Percentiles rank a stretch among this genome's conserved stretches.
phyloP scores from a whole-genome alignment of 352 stramenopile species.

The Pythium periplocum region DNA sequence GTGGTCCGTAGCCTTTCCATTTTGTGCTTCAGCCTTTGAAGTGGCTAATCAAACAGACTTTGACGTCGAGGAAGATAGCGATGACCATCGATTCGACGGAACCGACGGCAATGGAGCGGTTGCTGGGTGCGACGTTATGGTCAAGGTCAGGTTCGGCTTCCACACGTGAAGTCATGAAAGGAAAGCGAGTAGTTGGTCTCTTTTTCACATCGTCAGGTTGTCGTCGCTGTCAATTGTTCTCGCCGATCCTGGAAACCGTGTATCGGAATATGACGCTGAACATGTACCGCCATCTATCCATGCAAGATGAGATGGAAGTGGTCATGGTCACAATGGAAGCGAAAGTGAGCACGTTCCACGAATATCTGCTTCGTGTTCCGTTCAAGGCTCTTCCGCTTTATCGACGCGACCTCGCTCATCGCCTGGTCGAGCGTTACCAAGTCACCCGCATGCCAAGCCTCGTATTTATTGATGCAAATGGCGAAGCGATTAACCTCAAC shows the following conservation, averaged over 20 bases:
- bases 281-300: conserved; percentile 35
- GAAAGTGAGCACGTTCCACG: conserved; percentile 37
- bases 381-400: conserved; percentile 45
- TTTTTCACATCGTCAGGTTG: conserved; percentile 58
- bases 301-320: conserved; percentile 53
- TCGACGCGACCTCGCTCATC: conserved; percentile 26
- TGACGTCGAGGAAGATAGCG: too few species aligned
- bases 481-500: conserved; percentile 36
- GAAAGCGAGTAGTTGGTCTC: conserved; percentile 45
- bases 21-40: too few species aligned
- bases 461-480: conserved; percentile 50
- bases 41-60: too few species aligned
- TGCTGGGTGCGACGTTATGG: conserved; percentile 17
- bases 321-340: conserved; percentile 52
- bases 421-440: conserved; percentile 43
- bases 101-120: too few species aligned
- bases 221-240: conserved; percentile 45
- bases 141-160: conserved; percentile 30
- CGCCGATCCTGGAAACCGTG: conserved; percentile 44
- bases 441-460: conserved; percentile 52
- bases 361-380: conserved; percentile 42
- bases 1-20: too few species aligned
- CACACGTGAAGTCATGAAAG: conserved; percentile 32
- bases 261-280: conserved; percentile 54
- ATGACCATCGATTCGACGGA: too few species aligned